phyloP scores from a whole-genome alignment of 2,329 filamentous ascomycete species.

The Coniella lustricola region DNA sequence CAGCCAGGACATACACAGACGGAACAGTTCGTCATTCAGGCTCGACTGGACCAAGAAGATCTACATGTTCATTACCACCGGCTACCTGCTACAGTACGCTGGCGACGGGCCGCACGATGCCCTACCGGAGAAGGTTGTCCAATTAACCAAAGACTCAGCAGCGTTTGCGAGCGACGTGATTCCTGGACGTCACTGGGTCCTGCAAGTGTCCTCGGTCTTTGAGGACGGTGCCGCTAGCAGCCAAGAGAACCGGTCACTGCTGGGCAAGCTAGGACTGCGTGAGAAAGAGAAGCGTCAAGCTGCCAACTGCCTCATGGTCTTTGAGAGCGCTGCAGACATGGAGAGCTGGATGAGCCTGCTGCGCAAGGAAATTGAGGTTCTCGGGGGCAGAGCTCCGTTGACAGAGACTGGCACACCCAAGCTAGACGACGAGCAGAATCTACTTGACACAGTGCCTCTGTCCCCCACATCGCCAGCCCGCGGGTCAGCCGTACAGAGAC shows the following conservation, averaged over 20 bases:
- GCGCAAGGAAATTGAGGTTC: constrained; percentile 60
- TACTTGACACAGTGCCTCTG: not conserved
- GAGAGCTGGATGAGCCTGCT: constrained; percentile 65
- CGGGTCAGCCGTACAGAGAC: constrained; percentile 41
- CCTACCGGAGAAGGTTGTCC: constrained; percentile 65
- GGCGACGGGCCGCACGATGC: constrained; percentile 64
- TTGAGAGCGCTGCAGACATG: constrained; percentile 68
- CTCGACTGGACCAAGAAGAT: constrained; percentile 66
- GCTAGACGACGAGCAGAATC: constrained; percentile 30
- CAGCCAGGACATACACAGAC: constrained; percentile 40
- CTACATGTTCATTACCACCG: constrained; percentile 63
- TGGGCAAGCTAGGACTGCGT: constrained; percentile 58
- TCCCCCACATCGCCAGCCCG: constrained; percentile 29
- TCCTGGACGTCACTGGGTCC: constrained; percentile 71
- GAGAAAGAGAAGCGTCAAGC: constrained; percentile 49
- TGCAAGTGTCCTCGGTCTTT: constrained; percentile 64
- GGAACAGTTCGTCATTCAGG: constrained; percentile 35
- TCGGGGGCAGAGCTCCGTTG: constrained; percentile 59
- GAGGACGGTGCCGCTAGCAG: constrained; percentile 48
- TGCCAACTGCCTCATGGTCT: constrained; percentile 63
- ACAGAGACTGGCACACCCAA: constrained; percentile 53
- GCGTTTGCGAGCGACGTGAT: constrained; percentile 77
- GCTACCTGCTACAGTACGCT: constrained; percentile 68
- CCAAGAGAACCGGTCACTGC: constrained; percentile 51
- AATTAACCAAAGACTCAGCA: constrained; percentile 66